phyloP scores from a whole-genome alignment of 306 rosid genomes.

The Vicia villosa region DNA sequence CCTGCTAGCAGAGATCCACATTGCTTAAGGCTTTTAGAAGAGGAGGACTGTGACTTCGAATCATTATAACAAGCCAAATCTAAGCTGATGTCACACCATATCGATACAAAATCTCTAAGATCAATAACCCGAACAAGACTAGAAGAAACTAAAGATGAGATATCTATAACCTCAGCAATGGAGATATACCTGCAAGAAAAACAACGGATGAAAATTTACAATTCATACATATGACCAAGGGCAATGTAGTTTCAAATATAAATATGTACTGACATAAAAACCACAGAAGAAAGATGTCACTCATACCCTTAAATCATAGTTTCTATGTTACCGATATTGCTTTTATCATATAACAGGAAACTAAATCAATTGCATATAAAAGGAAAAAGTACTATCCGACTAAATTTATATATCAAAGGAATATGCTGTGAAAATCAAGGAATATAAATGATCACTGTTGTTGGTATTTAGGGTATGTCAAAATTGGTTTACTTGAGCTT shows the following conservation, averaged over 20 bases:
- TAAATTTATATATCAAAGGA: too few species aligned
- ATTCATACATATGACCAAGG: background rate
- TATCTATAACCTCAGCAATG: conserved; percentile 69
- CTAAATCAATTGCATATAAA: background rate
- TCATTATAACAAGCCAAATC: conserved; percentile 55
- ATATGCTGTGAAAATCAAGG: background rate
- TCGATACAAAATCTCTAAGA: conserved; percentile 70
- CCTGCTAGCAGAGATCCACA: conserved; percentile 69
- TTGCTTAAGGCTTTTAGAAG: conserved; percentile 55
- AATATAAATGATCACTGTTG: conserved; percentile 3
- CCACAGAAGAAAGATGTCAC: conserved; percentile 25
- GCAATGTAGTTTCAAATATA: conserved; percentile 11
- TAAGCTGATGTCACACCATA: conserved; percentile 66
- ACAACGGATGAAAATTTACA: background rate
- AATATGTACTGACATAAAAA: background rate
- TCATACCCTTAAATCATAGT: conserved; percentile 1
- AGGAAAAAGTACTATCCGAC: background rate
- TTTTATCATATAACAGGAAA: background rate
- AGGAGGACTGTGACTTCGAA: conserved; percentile 36
- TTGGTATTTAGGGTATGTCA: background rate
- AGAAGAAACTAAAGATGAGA: conserved; percentile 67
- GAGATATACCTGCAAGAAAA: conserved; percentile 72
- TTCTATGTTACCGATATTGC: background rate
- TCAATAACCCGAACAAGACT: conserved; percentile 62
- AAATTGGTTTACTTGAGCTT: background rate